These are phyloP conservation scores for Clarkia xantiana DNA, from an alignment of 345 rosid species.

Conservation along the genomic window DNA sequence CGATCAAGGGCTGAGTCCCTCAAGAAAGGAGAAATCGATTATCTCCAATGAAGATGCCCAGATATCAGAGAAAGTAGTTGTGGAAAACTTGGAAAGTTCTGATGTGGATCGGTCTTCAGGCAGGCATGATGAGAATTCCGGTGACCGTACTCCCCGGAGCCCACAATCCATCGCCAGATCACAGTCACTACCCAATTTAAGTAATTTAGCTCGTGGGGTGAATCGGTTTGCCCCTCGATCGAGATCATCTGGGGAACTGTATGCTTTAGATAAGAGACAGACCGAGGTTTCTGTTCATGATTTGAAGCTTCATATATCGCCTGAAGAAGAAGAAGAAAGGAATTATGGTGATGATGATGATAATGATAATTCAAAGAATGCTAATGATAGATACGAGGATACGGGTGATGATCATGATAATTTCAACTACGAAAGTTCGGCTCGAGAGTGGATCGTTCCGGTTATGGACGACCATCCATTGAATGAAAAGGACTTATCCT, in stretches of 20 bases:
- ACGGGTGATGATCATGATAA: constrained; percentile 26
- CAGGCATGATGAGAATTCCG: constrained; percentile 28
- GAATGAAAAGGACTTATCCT: constrained; percentile 29
- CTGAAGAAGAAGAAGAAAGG: constrained; percentile 21
- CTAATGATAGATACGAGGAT: constrained; percentile 21
- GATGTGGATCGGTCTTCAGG: constrained; percentile 21
- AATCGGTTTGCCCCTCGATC: constrained; percentile 20
- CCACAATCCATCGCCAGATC: constrained; percentile 34
- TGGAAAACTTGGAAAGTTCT: constrained; percentile 21
- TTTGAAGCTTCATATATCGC: constrained; percentile 14
- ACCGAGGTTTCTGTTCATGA: constrained; percentile 26
- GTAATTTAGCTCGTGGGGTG: constrained; percentile 19
- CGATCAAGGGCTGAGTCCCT: constrained; percentile 14
- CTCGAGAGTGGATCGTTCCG: constrained; percentile 68
- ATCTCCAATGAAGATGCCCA: constrained; percentile 51
- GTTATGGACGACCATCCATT: constrained; percentile 18
- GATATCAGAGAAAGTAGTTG: constrained; percentile 33
- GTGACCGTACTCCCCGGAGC: constrained; percentile 22
- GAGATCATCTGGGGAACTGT: constrained; percentile 53
- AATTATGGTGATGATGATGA: constrained; percentile 5
- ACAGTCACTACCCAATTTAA: constrained; percentile 40
- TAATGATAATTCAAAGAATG: constrained; percentile 4
- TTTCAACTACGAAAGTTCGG: constrained; percentile 36
- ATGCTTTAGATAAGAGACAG: constrained; percentile 18
- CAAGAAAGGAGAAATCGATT: constrained; percentile 22